These are phyloP conservation scores for Lachancea fermentati DNA, from an alignment of 805 yeast species.

Conservation along the genomic window DNA sequence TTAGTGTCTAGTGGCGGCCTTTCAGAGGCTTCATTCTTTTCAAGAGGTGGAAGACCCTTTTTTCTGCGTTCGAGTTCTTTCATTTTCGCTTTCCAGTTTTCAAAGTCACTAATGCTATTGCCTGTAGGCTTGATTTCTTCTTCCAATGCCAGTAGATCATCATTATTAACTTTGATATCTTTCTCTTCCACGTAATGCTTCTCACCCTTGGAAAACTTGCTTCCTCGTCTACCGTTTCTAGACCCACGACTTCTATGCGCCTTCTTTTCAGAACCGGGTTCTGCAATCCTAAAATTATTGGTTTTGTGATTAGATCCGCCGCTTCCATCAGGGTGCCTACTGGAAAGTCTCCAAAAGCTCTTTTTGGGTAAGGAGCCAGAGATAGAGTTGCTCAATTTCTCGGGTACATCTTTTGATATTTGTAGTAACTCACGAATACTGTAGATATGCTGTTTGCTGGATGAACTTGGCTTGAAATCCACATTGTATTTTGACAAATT, in stretches of 20 bases:
- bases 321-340: constrained; percentile 17
- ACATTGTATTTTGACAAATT: neutral
- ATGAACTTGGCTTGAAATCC: constrained; percentile 11
- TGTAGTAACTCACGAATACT: constrained; percentile 26
- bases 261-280: constrained; percentile 12
- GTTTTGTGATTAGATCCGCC: constrained; percentile 7
- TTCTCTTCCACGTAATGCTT: constrained; percentile 20
- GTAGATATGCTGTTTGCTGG: constrained; percentile 19
- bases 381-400: constrained; percentile 31
- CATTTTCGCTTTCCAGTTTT: constrained; percentile 36
- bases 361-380: constrained; percentile 39
- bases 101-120: constrained; percentile 37
- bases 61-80: constrained; percentile 34
- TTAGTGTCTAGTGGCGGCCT: constrained; percentile 13
- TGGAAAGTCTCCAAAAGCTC: constrained; percentile 44
- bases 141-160: constrained; percentile 32
- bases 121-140: constrained; percentile 31
- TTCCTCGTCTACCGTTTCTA: constrained; percentile 14
- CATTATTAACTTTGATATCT: constrained; percentile 26
- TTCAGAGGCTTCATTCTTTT: constrained; percentile 6
- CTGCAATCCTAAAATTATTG: constrained; percentile 4
- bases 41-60: constrained; percentile 22
- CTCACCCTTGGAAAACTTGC: constrained; percentile 13
- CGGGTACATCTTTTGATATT: constrained; percentile 20
- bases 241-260: constrained; percentile 13